Evolutionary conservation across 352 stramenopile species (phyloP), one percentile per base, ranked within the genome.

Genomic region (Pythium pyrilobum): DNA sequence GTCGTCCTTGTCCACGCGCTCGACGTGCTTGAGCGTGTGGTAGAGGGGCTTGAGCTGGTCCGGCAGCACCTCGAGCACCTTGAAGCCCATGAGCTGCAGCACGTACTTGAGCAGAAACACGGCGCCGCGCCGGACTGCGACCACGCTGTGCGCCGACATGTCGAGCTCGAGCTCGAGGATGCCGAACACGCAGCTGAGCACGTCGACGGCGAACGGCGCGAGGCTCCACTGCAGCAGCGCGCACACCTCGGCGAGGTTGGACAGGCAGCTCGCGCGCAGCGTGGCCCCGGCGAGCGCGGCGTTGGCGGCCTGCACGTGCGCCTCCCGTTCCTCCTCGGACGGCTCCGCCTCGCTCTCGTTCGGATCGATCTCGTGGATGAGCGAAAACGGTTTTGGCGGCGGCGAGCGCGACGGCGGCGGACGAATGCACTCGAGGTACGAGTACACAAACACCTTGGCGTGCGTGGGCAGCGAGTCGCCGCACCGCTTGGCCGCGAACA

Each of bases 211-310:
- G 62, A 85, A 95, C 15, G 77, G 80, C 29, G 83, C 73, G 1
- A 95, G 62, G 16, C 71, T 67, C 77, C 78, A 95, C 41, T 85
- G 71, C 10, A 95, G 64, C 39, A 92, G 54, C 7, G 70, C 78
- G 21, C 75, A 87, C 13, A 94, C 77, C 37, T 95, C 81, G n/a
- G 84, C 84, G 13, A 95, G 62, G 43, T 95, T 95, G n/a, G 84
- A 95, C 31, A 95, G 49, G 58, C 81, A 95, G 43, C 84, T 95
- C 20, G 84, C 81, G 10, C 84, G 80, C 27, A 92, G 58, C 29
- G 82, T 95, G 27, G 77, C 74, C 16, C 71, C 62, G 6, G 62
- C 69, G 21, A 90, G 52, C 7, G 64, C 54, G 21, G 59, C 44
- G 9, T 38, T 58, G n/a, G 61, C 50, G 9, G 39, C 58, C 24